Conservation (phyloP, 176 grass and related monocot genomes). For the Zoysia japonica region DNA sequence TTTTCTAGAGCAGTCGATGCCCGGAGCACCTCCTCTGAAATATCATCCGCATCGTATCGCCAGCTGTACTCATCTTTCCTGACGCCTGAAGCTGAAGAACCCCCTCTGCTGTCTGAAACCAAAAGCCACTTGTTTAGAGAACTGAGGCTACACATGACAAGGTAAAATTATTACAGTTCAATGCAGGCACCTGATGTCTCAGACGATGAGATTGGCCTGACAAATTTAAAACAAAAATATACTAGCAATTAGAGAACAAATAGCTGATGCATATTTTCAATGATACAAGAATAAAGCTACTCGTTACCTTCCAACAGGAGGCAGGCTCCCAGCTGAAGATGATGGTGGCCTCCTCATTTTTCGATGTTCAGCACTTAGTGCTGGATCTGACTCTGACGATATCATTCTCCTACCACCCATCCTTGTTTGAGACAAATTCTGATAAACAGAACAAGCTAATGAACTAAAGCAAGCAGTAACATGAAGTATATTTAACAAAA, state of each 20-base stretch:
- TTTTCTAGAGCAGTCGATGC: constrained; percentile 76
- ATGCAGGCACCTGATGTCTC: constrained; percentile 64
- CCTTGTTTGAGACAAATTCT: constrained; percentile 92
- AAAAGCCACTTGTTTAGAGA: constrained; percentile 15
- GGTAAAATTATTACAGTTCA: constrained; percentile 9
- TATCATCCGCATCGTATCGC: constrained; percentile 79
- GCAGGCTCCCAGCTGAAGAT: constrained; percentile 62
- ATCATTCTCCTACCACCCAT: constrained; percentile 72
- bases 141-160: not conserved
- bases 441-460: constrained; percentile 30
- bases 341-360: constrained; percentile 72
- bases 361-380: constrained; percentile 59
- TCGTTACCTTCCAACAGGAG: constrained; percentile 70
- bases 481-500: constrained; percentile 9
- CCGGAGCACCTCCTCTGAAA: constrained; percentile 79
- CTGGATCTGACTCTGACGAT: constrained; percentile 57
- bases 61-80: constrained; percentile 94
- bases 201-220: constrained; percentile 58
- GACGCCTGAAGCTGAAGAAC: constrained; percentile 43
- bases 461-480: constrained; percentile 12
- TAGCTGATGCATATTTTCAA: constrained; percentile 1
- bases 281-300: not conserved
- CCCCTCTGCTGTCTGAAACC: constrained; percentile 60
- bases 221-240: constrained; percentile 44
- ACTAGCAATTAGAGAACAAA: constrained; percentile 35